These are phyloP conservation scores for Hyparrhenia diplandra DNA, from an alignment of 176 grass and related monocot genomes.

Conservation along the genomic window DNA sequence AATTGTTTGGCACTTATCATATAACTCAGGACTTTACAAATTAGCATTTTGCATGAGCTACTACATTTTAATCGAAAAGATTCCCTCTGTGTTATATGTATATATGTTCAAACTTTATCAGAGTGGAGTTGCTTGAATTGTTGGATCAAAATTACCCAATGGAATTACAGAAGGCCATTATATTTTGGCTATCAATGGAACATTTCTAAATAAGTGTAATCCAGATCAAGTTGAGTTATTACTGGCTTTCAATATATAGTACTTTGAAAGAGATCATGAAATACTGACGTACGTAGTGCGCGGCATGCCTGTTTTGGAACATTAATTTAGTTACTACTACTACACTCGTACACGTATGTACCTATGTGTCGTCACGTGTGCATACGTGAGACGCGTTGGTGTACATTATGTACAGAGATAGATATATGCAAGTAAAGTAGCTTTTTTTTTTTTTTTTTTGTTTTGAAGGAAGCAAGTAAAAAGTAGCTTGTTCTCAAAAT, in stretches of 20 bases:
- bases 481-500: too few species aligned
- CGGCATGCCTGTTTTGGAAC: background rate
- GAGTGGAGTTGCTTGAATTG: too few species aligned
- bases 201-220: too few species aligned
- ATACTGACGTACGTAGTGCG: background rate
- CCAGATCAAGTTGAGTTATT: too few species aligned
- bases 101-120: too few species aligned
- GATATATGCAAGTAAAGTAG: background rate
- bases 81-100: background rate
- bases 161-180: too few species aligned
- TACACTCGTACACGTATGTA: background rate
- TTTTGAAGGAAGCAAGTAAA: too few species aligned
- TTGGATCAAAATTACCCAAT: too few species aligned
- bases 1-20: background rate
- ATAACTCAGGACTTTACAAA: background rate
- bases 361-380: conserved; percentile 38
- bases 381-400: background rate
- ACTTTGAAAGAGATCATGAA: conserved; percentile 29
- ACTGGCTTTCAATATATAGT: too few species aligned
- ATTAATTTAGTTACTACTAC: background rate
- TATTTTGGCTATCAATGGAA: too few species aligned
- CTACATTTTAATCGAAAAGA: background rate
- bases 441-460: too few species aligned
- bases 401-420: background rate
- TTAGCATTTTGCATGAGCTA: background rate